These are phyloP conservation scores for Cutaneotrichosporon sp. DNA, from an alignment of 1,284 basidiomycete genomes.

Conservation along the genomic window DNA sequence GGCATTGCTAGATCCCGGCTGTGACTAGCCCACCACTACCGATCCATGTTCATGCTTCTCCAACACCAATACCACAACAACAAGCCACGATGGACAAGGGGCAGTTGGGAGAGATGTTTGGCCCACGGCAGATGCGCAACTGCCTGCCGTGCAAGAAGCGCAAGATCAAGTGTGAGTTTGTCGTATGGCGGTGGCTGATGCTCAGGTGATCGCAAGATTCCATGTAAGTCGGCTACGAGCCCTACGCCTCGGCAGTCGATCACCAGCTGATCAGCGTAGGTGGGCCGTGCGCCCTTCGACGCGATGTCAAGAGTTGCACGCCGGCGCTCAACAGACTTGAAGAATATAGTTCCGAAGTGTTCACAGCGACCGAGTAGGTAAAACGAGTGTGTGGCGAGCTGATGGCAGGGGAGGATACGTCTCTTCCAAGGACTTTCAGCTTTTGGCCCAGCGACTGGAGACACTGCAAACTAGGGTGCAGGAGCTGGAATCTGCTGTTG, in stretches of 20 bases:
- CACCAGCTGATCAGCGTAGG: constrained; percentile 5
- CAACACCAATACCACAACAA: no score
- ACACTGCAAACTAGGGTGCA: constrained; percentile 6
- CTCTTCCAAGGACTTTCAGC: constrained; percentile 8
- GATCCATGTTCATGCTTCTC: no score
- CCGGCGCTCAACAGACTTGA: constrained; percentile 10
- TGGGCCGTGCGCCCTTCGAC: constrained; percentile 18
- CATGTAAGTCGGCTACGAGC: constrained; percentile 6
- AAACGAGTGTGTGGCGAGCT: neutral
- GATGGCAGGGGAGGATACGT: constrained; percentile 2
- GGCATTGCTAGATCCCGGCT: no score
- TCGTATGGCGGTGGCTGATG: neutral
- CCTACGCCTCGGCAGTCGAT: no score
- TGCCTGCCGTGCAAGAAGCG: constrained; percentile 23
- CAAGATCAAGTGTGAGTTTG: constrained; percentile 20
- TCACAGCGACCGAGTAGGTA: neutral
- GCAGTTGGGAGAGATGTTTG: constrained; percentile 10
- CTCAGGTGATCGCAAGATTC: constrained; percentile 18
- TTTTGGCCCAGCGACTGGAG: constrained; percentile 4
- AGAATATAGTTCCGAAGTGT: neutral
- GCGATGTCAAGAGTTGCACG: constrained; percentile 18
- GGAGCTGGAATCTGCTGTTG: constrained; percentile 5
- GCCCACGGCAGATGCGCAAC: constrained; percentile 21
- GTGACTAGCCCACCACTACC: no score
- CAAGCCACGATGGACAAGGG: constrained; percentile 8